Evolutionary conservation across 2,329 filamentous ascomycete genomes (phyloP).

Genomic region (Neonectria neomacrospora): DNA sequence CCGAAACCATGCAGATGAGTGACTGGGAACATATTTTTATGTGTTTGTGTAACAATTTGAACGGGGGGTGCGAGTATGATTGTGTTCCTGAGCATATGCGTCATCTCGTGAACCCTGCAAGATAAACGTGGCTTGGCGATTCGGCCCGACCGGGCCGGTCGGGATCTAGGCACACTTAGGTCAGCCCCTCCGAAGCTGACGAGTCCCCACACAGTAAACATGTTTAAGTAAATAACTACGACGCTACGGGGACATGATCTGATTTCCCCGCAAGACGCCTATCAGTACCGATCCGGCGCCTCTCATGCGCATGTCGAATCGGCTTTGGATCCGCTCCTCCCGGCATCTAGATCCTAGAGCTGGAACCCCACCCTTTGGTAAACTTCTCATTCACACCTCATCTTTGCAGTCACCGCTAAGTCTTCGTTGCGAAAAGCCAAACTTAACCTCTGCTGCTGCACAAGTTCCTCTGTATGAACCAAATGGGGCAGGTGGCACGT

Average conservation of each 20-base stretch:
- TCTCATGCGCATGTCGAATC: not conserved
- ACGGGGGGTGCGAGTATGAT: not conserved
- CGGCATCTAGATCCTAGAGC: not conserved
- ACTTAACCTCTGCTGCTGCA: not conserved
- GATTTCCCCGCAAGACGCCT: not conserved
- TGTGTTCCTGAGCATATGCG: not conserved
- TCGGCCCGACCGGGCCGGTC: not conserved
- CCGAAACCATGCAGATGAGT: not conserved
- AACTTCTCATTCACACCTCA: not conserved
- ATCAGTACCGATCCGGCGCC: not conserved
- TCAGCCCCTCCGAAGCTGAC: not conserved
- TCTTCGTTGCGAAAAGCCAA: not conserved
- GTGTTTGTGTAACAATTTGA: not conserved
- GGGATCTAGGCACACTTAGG: not conserved
- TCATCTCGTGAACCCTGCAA: not conserved
- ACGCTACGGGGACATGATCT: not conserved
- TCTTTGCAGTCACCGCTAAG: not conserved
- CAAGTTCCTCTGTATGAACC: not conserved
- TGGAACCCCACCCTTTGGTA: not conserved
- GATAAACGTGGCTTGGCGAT: not conserved
- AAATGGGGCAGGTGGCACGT: not conserved
- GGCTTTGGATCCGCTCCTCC: not conserved
- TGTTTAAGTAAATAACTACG: not conserved
- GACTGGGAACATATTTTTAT: not conserved
- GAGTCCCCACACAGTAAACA: constrained; percentile 1